Conservation (phyloP, 2,329 filamentous ascomycete genomes). For the Fusarium staphyleae region DNA sequence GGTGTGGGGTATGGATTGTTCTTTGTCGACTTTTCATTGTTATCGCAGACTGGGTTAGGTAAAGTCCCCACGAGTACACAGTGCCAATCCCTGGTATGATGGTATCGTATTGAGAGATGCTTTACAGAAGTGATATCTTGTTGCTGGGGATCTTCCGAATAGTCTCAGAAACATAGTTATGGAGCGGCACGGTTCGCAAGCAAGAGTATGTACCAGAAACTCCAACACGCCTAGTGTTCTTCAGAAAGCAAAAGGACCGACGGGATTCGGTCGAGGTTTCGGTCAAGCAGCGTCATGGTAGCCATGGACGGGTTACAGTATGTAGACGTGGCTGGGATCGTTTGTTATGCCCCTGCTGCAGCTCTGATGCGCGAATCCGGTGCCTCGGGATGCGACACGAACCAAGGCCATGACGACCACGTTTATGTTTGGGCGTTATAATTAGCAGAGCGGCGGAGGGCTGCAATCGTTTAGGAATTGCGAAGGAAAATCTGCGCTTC, state of each 20-base stretch:
- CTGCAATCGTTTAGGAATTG: not conserved
- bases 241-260: not conserved
- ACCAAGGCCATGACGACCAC: constrained; percentile 4
- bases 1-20: constrained; percentile 8
- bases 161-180: too few species aligned
- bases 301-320: constrained; percentile 7
- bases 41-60: not conserved
- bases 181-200: too few species aligned
- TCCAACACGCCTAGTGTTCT: too few species aligned
- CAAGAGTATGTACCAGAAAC: too few species aligned
- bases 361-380: constrained; percentile 1
- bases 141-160: too few species aligned
- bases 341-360: constrained; percentile 15
- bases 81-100: not conserved
- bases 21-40: constrained; percentile 16
- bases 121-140: too few species aligned
- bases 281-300: constrained; percentile 7
- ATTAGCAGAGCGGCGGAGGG: not conserved
- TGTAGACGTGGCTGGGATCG: too few species aligned
- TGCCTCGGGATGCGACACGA: constrained; percentile 17
- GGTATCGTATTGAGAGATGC: not conserved
- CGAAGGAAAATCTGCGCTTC: constrained; percentile 5
- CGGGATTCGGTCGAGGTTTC: not conserved
- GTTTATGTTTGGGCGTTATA: constrained; percentile 11
- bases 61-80: not conserved